Percentiles rank a stretch among this genome's conserved stretches.
Evolutionary conservation across 208 protist species (phyloP).

Genomic region (Endotrypanum monterogeii): DNA sequence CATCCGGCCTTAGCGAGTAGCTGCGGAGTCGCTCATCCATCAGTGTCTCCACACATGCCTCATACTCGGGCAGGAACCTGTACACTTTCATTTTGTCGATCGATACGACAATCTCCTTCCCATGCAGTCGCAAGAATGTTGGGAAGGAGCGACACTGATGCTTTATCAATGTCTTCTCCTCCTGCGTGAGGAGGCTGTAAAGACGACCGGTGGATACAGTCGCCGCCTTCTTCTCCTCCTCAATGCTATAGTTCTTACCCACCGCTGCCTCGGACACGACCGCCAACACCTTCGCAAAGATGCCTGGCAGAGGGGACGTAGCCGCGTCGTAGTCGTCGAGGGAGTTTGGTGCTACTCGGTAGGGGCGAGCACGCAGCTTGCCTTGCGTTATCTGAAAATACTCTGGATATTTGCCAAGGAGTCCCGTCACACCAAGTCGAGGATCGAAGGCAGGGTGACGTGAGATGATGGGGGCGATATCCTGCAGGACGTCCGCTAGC

Average conservation of each 20-base stretch:
- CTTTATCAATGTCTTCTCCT: slow-evolving; percentile 67
- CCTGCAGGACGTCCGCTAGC: slow-evolving; percentile 69
- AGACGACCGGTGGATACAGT: slow-evolving; percentile 63
- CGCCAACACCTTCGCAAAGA: slow-evolving; percentile 58
- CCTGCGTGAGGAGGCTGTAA: slow-evolving; percentile 58
- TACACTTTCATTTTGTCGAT: slow-evolving; percentile 74
- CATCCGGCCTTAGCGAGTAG: slow-evolving; percentile 60
- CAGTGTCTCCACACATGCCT: slow-evolving; percentile 81
- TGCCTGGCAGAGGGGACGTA: slow-evolving; percentile 58
- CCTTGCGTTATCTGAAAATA: slow-evolving; percentile 85
- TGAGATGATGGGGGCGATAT: slow-evolving; percentile 79
- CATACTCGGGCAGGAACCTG: slow-evolving; percentile 70
- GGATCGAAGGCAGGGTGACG: slow-evolving; percentile 81
- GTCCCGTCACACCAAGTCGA: slow-evolving; percentile 72
- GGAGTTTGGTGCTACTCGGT: slow-evolving; percentile 71
- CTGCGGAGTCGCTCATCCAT: slow-evolving; percentile 60
- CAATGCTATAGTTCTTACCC: slow-evolving; percentile 63
- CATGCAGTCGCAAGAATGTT: slow-evolving; percentile 83
- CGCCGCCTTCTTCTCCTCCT: slow-evolving; percentile 44
- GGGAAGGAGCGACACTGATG: slow-evolving; percentile 68
- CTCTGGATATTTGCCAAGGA: slow-evolving; percentile 87
- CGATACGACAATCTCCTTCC: slow-evolving; percentile 70
- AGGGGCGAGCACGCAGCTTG: slow-evolving; percentile 75
- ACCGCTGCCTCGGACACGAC: slow-evolving; percentile 51
- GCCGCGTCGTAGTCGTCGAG: slow-evolving; percentile 49